phyloP scores from a whole-genome alignment of 2,329 filamentous ascomycete species.

The Alternaria dauci region DNA sequence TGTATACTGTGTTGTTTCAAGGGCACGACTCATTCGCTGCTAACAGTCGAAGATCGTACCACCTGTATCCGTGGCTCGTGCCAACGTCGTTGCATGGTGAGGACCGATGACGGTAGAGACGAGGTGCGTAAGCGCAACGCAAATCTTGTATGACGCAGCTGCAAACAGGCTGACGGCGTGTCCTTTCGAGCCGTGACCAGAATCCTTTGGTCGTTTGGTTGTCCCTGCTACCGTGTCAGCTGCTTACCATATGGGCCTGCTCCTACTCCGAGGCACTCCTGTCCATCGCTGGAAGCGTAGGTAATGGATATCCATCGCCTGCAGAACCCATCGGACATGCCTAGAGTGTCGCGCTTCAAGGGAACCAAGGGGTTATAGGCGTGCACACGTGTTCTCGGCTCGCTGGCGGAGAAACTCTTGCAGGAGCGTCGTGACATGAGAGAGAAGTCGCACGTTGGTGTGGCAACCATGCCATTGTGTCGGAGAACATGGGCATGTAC shows the following conservation, averaged over 20 bases:
- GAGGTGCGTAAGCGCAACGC: conserved; percentile 4
- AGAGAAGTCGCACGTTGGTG: not conserved
- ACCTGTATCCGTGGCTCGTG: not conserved
- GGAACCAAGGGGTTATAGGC: not conserved
- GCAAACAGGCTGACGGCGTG: not conserved
- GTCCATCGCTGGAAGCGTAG: not conserved
- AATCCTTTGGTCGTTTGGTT: not conserved
- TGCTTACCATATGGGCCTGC: not conserved
- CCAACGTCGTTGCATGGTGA: not conserved
- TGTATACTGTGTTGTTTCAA: not conserved
- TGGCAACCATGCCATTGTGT: not conserved
- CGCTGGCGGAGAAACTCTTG: not conserved
- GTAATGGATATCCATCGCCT: conserved; percentile 1
- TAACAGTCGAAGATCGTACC: not conserved
- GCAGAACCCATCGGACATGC: not conserved
- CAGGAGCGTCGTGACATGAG: conserved; percentile 2
- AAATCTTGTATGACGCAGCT: conserved; percentile 3
- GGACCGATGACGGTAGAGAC: not conserved
- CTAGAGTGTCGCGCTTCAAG: not conserved
- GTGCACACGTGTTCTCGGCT: not conserved
- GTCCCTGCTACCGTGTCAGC: conserved; percentile 3
- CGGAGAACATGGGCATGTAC: not conserved
- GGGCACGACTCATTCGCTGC: conserved; percentile 2
- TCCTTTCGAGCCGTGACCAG: not conserved
- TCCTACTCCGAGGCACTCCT: not conserved